phyloP scores from a whole-genome alignment of 139 green algal species.

The Nannochloris sp. region DNA sequence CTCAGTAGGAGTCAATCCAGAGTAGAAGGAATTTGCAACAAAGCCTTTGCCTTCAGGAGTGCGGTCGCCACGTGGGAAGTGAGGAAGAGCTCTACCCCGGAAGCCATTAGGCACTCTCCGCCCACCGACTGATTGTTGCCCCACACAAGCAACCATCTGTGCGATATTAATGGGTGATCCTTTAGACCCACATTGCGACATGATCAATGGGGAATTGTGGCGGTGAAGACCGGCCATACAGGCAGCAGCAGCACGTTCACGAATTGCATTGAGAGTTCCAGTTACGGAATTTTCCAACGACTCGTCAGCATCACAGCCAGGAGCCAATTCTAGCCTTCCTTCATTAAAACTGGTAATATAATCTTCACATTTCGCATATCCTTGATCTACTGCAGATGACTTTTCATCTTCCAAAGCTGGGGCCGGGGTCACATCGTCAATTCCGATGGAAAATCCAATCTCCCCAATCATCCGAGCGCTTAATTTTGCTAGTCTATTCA shows the following conservation, averaged over 20 bases:
- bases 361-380: constrained; percentile 59
- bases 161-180: constrained; percentile 96
- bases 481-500: constrained; percentile 91
- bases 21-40: constrained; percentile 95
- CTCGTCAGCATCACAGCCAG: constrained; percentile 84
- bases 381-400: constrained; percentile 40
- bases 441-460: constrained; percentile 90
- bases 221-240: constrained; percentile 84
- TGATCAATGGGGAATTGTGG: constrained; percentile 92
- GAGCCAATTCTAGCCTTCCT: constrained; percentile 64
- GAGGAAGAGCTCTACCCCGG: constrained; percentile 77
- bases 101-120: constrained; percentile 90
- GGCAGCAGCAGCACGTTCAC: constrained; percentile 63
- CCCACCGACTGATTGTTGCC: constrained; percentile 91
- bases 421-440: constrained; percentile 90
- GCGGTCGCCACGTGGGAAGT: constrained; percentile 70
- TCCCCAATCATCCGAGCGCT: constrained; percentile 85
- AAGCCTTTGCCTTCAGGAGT: constrained; percentile 83
- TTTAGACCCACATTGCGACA: constrained; percentile 93
- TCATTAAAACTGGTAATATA: constrained; percentile 65
- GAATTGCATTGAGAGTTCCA: constrained; percentile 85
- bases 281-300: constrained; percentile 80
- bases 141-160: constrained; percentile 89
- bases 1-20: constrained; percentile 85
- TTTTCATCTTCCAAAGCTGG: constrained; percentile 44